These are phyloP conservation scores for Graphilbum sp. DNA, from an alignment of 2,329 filamentous ascomycete species.

Conservation along the genomic window DNA sequence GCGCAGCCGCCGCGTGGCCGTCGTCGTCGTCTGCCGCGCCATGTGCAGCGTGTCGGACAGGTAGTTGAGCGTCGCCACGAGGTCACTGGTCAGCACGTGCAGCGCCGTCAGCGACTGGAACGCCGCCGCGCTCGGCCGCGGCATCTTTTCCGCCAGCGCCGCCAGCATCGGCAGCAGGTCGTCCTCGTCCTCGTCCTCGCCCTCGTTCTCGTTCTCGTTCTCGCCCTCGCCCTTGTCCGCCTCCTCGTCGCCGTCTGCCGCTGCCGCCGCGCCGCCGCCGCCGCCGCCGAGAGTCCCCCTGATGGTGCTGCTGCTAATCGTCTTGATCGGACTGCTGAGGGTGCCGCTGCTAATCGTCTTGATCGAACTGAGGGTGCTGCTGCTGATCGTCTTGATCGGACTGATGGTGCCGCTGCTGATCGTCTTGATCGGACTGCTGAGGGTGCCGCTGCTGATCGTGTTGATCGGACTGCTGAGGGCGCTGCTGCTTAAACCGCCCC, in stretches of 20 bases:
- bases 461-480: neutral
- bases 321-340: too few species aligned
- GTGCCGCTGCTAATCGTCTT: too few species aligned
- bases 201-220: slow-evolving; percentile 6
- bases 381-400: too few species aligned
- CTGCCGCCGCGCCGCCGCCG: too few species aligned
- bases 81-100: slow-evolving; percentile 53
- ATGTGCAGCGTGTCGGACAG: slow-evolving; percentile 88
- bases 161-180: slow-evolving; percentile 52
- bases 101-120: slow-evolving; percentile 52
- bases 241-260: neutral
- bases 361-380: too few species aligned
- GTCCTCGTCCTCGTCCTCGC: slow-evolving; percentile 36
- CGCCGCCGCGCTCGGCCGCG: slow-evolving; percentile 43
- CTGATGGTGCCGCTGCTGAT: too few species aligned
- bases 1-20: slow-evolving; percentile 63
- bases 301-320: too few species aligned
- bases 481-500: neutral
- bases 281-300: too few species aligned
- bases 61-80: slow-evolving; percentile 67
- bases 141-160: slow-evolving; percentile 49
- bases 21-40: slow-evolving; percentile 73
- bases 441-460: too few species aligned
- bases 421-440: too few species aligned
- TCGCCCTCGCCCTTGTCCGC: neutral